Base-by-base conservation (phyloP, 1,284 basidiomycete genomes). In the Ceratobasidium sp. region DNA sequence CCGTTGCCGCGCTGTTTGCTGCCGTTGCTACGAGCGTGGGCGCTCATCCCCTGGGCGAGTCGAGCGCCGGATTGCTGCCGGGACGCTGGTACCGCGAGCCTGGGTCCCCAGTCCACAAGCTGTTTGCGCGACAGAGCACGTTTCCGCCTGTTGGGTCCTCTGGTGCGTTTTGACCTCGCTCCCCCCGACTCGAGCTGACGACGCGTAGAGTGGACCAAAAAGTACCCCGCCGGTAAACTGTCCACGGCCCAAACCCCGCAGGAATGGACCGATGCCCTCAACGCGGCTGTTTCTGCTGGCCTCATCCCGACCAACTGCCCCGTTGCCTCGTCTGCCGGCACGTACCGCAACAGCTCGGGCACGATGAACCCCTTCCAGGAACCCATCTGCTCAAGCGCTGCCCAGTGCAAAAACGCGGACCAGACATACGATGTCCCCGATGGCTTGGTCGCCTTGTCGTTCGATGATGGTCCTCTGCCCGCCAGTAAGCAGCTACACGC, bases 391-490 rank as follows among this genome's bases (percentile, higher is more conserved):
- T 91, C 90, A 1, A 82, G 86, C 6, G 87, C 87, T 80, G 56
- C 25, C 9, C 62, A 87, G 76, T 93, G 92, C 79, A 77, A 81
- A 59, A 84, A 82, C 72, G 75, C 83, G 3, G 86, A 80, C n/a
- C 88, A 91, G 76, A 77, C 90, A 60, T 92, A 88, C 89, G 86
- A 92, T 75, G 88, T 86, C 3, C 91, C 90, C 1, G 77, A 83
- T 40, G 86, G 86, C 36, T 78, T 82, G 28, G 81, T 91, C 75
- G 88, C 56, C 3, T 23, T 71, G 7, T 61, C 64, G 9, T 69
- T 93, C 78, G 92, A 95, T 78, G 93, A 95, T 78, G 93, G 93
- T 6, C 93, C 93, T 0, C 82, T 84, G 38, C 80, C 82, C 0
- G 87, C 36, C 0, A 44, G 40, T 21, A 61, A 28, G 23, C 33